Conservation (phyloP, 2,329 filamentous ascomycete species). For the Mycosphaerella arachidis region DNA sequence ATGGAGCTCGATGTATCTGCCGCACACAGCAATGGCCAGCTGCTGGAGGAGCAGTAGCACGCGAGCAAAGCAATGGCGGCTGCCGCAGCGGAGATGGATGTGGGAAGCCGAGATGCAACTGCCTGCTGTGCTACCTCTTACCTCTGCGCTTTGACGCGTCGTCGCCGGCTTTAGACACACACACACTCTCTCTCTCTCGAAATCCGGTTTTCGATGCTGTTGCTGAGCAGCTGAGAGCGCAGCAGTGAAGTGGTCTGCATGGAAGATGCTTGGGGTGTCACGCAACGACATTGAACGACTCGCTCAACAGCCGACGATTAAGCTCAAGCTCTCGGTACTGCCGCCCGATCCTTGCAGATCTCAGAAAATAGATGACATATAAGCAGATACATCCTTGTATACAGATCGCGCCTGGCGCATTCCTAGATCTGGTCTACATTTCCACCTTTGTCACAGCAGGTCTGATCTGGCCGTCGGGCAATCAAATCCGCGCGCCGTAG, state of each 20-base stretch:
- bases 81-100: not conserved
- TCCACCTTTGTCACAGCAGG: no score
- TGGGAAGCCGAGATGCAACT: not conserved
- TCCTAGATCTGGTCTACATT: no score
- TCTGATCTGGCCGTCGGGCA: no score
- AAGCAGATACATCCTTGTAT: no score
- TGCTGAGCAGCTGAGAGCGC: not conserved
- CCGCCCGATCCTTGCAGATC: no score
- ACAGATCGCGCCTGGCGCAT: no score
- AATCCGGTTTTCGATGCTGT: not conserved
- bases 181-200: not conserved
- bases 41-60: not conserved
- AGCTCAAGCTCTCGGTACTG: not conserved
- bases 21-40: not conserved
- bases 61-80: conserved; percentile 2
- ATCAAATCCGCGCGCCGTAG: no score
- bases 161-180: no score
- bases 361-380: no score
- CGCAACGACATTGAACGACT: no score
- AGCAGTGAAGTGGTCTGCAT: not conserved
- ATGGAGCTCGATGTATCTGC: not conserved
- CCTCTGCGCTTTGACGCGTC: not conserved
- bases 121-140: not conserved
- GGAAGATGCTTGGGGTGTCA: not conserved
- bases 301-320: not conserved